phyloP scores from a whole-genome alignment of 805 yeast genomes.

The Saccharomycopsis amapae region DNA sequence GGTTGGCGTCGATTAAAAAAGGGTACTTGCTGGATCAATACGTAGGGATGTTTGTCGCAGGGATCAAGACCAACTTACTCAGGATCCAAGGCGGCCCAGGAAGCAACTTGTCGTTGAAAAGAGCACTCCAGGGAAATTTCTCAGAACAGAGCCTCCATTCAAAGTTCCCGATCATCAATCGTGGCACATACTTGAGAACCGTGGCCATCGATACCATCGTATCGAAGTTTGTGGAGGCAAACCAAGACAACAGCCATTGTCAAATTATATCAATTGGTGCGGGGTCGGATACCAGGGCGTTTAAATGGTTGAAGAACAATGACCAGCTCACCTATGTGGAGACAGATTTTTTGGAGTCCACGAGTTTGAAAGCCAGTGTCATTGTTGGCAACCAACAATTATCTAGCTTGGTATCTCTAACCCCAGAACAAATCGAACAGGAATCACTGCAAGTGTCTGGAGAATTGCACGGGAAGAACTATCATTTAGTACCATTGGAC shows the following conservation, averaged over 20 bases:
- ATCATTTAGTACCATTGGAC: conserved; percentile 51
- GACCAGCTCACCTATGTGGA: conserved; percentile 43
- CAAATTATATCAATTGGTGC: conserved; percentile 72
- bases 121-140: conserved; percentile 18
- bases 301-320: conserved; percentile 36
- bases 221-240: conserved; percentile 29
- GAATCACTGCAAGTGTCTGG: no score
- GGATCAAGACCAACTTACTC: conserved; percentile 23
- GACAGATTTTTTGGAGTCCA: conserved; percentile 54
- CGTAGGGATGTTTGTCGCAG: conserved; percentile 31
- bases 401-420: background rate
- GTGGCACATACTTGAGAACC: conserved; percentile 53
- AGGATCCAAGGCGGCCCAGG: conserved; percentile 27
- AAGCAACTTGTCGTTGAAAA: conserved; percentile 19
- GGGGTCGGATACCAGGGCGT: conserved; percentile 70
- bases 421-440: background rate
- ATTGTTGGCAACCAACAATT: conserved; percentile 29
- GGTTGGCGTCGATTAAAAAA: conserved; percentile 37
- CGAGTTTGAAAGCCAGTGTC: conserved; percentile 43
- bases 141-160: conserved; percentile 27
- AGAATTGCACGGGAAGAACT: conserved; percentile 32
- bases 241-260: conserved; percentile 11
- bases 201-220: conserved; percentile 37
- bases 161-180: conserved; percentile 52
- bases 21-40: conserved; percentile 41